Conservation (phyloP, 2,329 filamentous ascomycete species). For the Nigrospora sphaerica region DNA sequence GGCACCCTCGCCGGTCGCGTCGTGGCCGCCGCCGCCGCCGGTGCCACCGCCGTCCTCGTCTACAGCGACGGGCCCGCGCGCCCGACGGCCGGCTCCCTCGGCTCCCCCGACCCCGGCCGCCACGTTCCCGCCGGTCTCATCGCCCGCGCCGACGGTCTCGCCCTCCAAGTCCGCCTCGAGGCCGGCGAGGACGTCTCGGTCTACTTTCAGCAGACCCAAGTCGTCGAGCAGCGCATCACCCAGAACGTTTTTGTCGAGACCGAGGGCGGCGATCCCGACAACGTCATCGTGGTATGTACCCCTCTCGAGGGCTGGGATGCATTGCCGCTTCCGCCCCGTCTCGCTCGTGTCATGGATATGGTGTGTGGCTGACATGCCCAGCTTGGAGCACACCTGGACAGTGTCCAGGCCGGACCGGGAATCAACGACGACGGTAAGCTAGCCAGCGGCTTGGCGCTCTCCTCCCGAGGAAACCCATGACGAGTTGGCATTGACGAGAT, state of each 20-base stretch:
- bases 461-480: background rate
- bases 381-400: constrained; percentile 23
- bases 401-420: constrained; percentile 21
- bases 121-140: constrained; percentile 31
- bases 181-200: constrained; percentile 30
- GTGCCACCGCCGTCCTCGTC: constrained; percentile 32
- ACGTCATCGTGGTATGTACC: constrained; percentile 12
- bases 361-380: background rate
- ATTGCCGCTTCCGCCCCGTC: background rate
- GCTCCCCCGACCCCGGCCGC: constrained; percentile 24
- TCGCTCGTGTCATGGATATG: no score
- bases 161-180: constrained; percentile 28
- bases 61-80: constrained; percentile 28
- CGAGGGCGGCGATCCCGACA: constrained; percentile 12
- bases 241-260: constrained; percentile 25
- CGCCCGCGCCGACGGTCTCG: constrained; percentile 32
- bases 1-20: constrained; percentile 30
- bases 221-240: constrained; percentile 16
- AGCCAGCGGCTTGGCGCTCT: no score
- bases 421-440: constrained; percentile 21
- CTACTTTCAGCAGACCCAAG: constrained; percentile 34
- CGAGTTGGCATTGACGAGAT: background rate
- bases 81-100: constrained; percentile 30
- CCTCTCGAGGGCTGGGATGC: no score
- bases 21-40: constrained; percentile 23